phyloP scores from a whole-genome alignment of 441 rosid genomes.

The Macaranga tanarius region DNA sequence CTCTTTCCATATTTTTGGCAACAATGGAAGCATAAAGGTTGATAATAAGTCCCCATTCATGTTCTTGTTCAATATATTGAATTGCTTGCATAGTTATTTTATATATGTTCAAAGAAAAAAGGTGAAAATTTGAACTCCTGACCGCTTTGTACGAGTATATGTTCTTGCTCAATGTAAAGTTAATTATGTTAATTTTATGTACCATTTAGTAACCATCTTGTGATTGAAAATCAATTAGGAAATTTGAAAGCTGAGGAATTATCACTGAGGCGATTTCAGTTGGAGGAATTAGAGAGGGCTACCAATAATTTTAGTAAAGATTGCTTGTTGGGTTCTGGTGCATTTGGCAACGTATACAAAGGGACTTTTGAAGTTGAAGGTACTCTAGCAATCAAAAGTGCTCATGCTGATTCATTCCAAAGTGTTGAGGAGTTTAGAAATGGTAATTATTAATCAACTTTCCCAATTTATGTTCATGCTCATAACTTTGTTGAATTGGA shows the following conservation, averaged over 20 bases:
- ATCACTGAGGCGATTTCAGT: constrained; percentile 41
- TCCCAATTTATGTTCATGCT: background rate
- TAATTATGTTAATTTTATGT: background rate
- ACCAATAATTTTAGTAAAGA: constrained; percentile 47
- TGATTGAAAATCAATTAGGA: constrained; percentile 26
- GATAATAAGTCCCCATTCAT: background rate
- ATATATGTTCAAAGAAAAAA: too few relatives aligned
- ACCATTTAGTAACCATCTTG: background rate
- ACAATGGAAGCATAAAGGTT: constrained; percentile 32
- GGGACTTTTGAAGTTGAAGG: constrained; percentile 44
- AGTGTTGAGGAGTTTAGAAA: constrained; percentile 62
- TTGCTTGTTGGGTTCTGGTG: constrained; percentile 54
- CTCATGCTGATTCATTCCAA: constrained; percentile 50
- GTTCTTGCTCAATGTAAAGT: too few relatives aligned
- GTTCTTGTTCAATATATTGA: background rate
- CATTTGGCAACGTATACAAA: constrained; percentile 52
- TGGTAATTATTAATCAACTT: constrained; percentile 34
- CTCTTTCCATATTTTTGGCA: constrained; percentile 26
- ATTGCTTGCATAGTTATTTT: too few relatives aligned
- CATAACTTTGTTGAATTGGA: background rate
- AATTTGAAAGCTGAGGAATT: constrained; percentile 35
- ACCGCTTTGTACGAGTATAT: background rate
- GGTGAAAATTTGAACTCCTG: background rate
- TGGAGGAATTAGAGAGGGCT: constrained; percentile 47
- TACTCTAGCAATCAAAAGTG: constrained; percentile 55